phyloP scores from a whole-genome alignment of 345 rosid genomes.

The Murraya paniculata region DNA sequence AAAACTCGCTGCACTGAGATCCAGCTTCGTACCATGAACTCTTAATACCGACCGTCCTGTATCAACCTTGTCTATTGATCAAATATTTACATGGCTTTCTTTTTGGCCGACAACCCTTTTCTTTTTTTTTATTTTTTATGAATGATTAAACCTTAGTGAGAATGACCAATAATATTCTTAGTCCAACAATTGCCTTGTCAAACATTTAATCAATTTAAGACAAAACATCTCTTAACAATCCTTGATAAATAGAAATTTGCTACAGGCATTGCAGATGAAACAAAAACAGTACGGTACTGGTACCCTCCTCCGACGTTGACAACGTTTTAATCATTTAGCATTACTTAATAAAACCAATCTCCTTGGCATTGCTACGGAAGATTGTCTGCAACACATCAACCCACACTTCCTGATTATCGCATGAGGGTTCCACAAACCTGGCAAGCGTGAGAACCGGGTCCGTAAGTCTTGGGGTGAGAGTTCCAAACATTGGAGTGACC shows the following conservation, averaged over 20 bases:
- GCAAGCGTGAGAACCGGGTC: conserved; percentile 63
- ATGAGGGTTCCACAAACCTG: conserved; percentile 47
- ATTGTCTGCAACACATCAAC: conserved; percentile 46
- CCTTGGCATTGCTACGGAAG: conserved; percentile 49
- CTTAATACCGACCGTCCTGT: too few species aligned
- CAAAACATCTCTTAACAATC: background rate
- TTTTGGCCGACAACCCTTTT: too few species aligned
- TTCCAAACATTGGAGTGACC: conserved; percentile 64
- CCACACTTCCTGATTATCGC: conserved; percentile 44
- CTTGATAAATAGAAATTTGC: background rate
- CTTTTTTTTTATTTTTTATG: too few species aligned
- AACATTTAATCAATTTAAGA: background rate
- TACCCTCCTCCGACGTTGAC: background rate
- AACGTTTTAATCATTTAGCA: conserved; percentile 10
- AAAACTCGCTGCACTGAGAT: too few species aligned
- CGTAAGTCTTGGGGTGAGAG: conserved; percentile 54
- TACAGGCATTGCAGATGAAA: background rate
- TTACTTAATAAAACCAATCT: conserved; percentile 55
- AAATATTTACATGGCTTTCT: too few species aligned
- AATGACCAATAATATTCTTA: background rate
- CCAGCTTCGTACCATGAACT: too few species aligned
- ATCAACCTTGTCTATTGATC: too few species aligned
- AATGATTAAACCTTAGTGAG: background rate
- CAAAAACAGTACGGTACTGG: background rate
- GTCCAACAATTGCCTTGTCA: background rate